phyloP scores from a whole-genome alignment of 257 asterid genomes.

The Scutellaria baicalensis region DNA sequence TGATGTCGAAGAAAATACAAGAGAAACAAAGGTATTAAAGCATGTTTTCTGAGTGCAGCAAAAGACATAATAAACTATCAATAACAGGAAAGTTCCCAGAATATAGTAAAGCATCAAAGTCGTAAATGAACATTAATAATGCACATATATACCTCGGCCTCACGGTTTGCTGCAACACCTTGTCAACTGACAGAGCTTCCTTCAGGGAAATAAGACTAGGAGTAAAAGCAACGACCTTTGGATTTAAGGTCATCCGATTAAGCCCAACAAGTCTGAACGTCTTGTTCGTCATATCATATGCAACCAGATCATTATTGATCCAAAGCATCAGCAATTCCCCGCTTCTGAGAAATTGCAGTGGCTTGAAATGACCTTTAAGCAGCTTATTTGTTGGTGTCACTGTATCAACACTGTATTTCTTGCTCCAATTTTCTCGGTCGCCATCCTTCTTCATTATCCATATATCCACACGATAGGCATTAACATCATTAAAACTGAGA shows the following conservation, averaged over 20 bases:
- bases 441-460: slow-evolving; percentile 20
- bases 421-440: slow-evolving; percentile 13
- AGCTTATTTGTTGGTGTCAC: neutral
- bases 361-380: slow-evolving; percentile 12
- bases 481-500: neutral
- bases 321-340: slow-evolving; percentile 17
- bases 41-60: neutral
- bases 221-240: neutral
- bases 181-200: neutral
- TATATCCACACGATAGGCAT: neutral
- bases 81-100: neutral
- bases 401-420: slow-evolving; percentile 8
- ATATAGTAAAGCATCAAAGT: neutral
- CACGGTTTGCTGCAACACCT: neutral
- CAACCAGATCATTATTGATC: slow-evolving; percentile 5
- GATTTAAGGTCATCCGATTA: neutral
- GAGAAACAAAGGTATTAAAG: too few relatives aligned
- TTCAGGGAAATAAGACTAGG: too few relatives aligned
- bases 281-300: slow-evolving; percentile 11
- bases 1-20: neutral
- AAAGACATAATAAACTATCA: neutral
- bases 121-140: neutral
- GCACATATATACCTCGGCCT: slow-evolving; percentile 10
- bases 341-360: slow-evolving; percentile 20
- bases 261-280: neutral